phyloP scores from a whole-genome alignment of 768 basidiomycete species.

The Sarcomyxa edulis region DNA sequence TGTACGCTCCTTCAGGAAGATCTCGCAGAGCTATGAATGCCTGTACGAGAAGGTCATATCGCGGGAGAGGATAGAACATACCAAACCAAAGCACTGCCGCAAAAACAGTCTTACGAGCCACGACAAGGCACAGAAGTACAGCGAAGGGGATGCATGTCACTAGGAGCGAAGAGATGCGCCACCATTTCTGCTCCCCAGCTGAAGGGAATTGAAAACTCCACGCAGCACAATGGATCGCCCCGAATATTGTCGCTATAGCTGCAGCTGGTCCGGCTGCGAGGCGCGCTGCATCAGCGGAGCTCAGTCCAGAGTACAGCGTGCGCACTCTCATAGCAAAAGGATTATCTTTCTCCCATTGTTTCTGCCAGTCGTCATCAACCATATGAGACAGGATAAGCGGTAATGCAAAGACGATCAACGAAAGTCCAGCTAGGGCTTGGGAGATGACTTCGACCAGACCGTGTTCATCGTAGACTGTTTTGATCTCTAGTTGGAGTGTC shows the following conservation, averaged over 20 bases:
- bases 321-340: too few species aligned
- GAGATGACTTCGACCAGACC: background rate
- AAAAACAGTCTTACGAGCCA: constrained; percentile 2
- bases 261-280: background rate
- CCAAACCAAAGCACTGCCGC: constrained; percentile 2
- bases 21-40: constrained; percentile 10
- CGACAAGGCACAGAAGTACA: background rate
- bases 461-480: background rate
- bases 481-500: background rate
- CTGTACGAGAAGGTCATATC: constrained; percentile 8
- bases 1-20: constrained; percentile 7
- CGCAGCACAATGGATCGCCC: constrained; percentile 9
- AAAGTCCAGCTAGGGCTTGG: background rate
- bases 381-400: background rate
- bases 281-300: background rate
- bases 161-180: constrained; percentile 4
- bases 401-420: background rate
- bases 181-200: constrained; percentile 2
- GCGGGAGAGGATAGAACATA: constrained; percentile 10
- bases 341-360: background rate
- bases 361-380: constrained; percentile 1
- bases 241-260: constrained; percentile 5
- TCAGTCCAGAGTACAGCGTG: background rate
- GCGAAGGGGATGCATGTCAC: background rate
- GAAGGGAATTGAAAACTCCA: constrained; percentile 10